These are phyloP conservation scores for Leucosporidium creatinivorum DNA, from an alignment of 768 basidiomycete species.

Conservation along the genomic window DNA sequence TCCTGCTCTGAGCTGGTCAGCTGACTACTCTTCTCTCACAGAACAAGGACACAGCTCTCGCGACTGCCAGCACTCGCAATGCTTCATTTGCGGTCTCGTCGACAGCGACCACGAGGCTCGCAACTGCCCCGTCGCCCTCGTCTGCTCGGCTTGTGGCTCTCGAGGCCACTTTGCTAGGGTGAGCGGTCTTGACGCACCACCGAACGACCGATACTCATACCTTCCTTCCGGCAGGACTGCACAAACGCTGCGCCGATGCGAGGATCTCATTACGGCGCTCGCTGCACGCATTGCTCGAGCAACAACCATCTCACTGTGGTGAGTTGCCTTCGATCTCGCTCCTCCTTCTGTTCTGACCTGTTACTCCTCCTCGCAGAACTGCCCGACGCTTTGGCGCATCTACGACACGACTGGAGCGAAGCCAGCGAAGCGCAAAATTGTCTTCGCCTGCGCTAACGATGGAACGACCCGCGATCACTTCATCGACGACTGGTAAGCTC, in stretches of 20 bases:
- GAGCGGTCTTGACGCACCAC: not conserved
- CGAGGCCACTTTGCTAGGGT: slow-evolving; percentile 28
- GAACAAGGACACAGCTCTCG: slow-evolving; percentile 27
- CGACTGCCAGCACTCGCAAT: slow-evolving; percentile 31
- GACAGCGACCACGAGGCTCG: slow-evolving; percentile 32
- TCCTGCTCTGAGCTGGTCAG: too few relatives aligned
- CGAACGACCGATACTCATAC: too few relatives aligned
- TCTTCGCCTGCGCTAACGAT: slow-evolving; percentile 29
- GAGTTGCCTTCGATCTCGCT: not conserved
- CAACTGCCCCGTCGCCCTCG: slow-evolving; percentile 29
- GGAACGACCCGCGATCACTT: slow-evolving; percentile 29
- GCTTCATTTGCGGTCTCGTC: slow-evolving; percentile 31
- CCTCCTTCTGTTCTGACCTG: not conserved
- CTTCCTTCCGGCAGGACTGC: slow-evolving; percentile 14
- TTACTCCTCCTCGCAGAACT: slow-evolving; percentile 10
- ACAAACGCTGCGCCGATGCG: not conserved
- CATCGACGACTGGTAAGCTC: slow-evolving; percentile 23
- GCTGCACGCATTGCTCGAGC: slow-evolving; percentile 20
- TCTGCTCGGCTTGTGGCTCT: slow-evolving; percentile 26
- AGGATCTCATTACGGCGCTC: slow-evolving; percentile 1
- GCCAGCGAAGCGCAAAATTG: slow-evolving; percentile 23
- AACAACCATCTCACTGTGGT: slow-evolving; percentile 15
- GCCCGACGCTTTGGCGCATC: slow-evolving; percentile 22
- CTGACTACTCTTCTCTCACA: not conserved
- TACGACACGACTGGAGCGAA: slow-evolving; percentile 29